Base-by-base conservation (phyloP, 192 early-diverging fungal genomes). In the Coemansia sp. region DNA sequence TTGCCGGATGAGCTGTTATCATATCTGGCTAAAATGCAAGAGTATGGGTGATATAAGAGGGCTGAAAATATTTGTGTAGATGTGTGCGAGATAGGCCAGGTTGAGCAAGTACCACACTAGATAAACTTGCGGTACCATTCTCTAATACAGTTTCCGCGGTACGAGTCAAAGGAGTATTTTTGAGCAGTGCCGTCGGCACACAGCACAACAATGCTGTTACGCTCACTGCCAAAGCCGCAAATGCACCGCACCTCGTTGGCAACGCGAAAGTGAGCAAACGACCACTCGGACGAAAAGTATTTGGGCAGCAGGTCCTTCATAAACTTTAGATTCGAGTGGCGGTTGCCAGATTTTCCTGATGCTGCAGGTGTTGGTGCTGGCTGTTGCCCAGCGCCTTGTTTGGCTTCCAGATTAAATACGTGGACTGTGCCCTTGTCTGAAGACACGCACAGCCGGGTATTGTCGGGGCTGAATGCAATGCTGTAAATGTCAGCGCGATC, bases 271-370 rank as follows among this genome's bases (percentile, higher is more conserved):
- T 94, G 92, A 7, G 92, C 92, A 85, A 97, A 97, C 1, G 89
- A 91, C 93, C 93, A 95, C 62, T 91, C 90, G 4, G 89, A 91
- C n/a, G 90, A 91, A 85, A 97, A 97, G 72, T 97, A 97, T 65
- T 93, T 93, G 54, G 94, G 94, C 68, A 95, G 71, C 12, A 93
- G 59, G 50, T 91, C 89, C 65, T 91, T 91, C 88, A 93, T 88
- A 57, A 93, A 93, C 65, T 75, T 77, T 5, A 82, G 45, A 56
- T 71, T 85, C 16, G 85, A 87, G 41, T 82, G 77, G 48, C 84
- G 79, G 75, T 89, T 88, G 37, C 82, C 77, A 7, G 62, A 49
- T 14, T 78, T 68, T 12, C 62, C 48, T 8, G 74, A 35, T 3
- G 70, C 37, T 10, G 64, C 41, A 19, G 67, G 23, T 27, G 72